Conservation (phyloP, 352 stramenopile genomes). For the Hyaloperonospora brassicae region DNA sequence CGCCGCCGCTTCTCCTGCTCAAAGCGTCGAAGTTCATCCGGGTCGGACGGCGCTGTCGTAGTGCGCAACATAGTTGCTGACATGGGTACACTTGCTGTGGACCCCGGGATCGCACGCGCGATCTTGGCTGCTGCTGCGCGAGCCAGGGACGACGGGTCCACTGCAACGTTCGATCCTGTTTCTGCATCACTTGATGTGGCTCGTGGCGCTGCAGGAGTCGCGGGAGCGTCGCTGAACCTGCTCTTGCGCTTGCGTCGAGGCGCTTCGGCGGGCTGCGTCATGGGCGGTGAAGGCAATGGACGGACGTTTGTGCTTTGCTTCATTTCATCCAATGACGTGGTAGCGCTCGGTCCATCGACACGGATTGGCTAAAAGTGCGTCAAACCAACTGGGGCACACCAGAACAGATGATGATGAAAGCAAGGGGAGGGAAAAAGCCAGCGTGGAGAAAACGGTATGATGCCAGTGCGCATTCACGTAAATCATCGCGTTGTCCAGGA, state of each 20-base stretch:
- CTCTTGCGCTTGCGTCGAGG: slow-evolving; percentile 70
- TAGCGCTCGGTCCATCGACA: not conserved
- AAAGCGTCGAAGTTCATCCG: slow-evolving; percentile 31
- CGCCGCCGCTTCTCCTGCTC: slow-evolving; percentile 50
- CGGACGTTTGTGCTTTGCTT: not conserved
- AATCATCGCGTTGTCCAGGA: no score
- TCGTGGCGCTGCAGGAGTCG: slow-evolving; percentile 12
- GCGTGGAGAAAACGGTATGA: not conserved
- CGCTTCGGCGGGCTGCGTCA: slow-evolving; percentile 25
- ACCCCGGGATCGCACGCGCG: slow-evolving; percentile 42
- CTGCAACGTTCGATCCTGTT: not conserved
- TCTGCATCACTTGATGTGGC: slow-evolving; percentile 12
- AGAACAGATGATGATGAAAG: not conserved
- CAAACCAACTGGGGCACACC: not conserved
- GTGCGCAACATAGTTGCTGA: slow-evolving; percentile 1
- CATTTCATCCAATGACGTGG: slow-evolving; percentile 5
- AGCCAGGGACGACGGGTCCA: slow-evolving; percentile 55
- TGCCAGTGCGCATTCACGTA: no score
- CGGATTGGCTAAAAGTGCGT: not conserved
- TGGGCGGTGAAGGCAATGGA: slow-evolving; percentile 2
- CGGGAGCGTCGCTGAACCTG: slow-evolving; percentile 67
- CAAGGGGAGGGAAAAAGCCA: slow-evolving; percentile 12
- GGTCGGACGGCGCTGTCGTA: slow-evolving; percentile 9
- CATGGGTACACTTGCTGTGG: slow-evolving; percentile 1
- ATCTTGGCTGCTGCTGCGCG: slow-evolving; percentile 73